Evolutionary conservation across 352 stramenopile species (phyloP), one percentile per base, ranked within the genome.

Genomic region (Thalassiosira oceanica): DNA sequence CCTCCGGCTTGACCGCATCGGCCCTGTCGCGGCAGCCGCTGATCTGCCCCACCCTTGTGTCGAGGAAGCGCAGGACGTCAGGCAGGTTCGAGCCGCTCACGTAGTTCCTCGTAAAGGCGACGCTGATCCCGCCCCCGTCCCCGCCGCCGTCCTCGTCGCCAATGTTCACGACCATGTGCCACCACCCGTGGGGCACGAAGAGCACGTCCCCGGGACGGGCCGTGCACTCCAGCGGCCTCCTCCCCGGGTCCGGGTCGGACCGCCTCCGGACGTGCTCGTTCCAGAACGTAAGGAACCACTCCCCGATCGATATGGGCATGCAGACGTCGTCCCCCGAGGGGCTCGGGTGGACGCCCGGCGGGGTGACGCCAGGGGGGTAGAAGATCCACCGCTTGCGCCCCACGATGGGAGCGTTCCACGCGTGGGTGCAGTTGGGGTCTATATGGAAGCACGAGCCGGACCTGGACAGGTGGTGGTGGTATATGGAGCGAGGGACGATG

Each of bases 321-420:
- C 93, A 95, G 13, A 98, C 94, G 53, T 97, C 93, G 55, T 94
- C 92, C 35, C 93, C 93, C 76, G 96, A 90, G 8, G 91, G 87
- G 27, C 88, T 96, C 1, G 94, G 93, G 58, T 95, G 92, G 10
- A 98, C 94, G 28, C 96, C 96, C 2, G 86, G 86, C 27, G 95
- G 93, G 15, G 39, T 70, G 3, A 80, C 77, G 20, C 95, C 91
- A 0, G 95, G 95, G 36, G 95, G 95, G 79, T 97, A 98, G 84
- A 98, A 95, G 71, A 98, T 97, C 96, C 96, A 98, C 66, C 96
- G 95, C 83, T 98, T 98, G 2, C 88, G 67, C 26, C 96, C 96
- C 21, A 87, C 82, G 51, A 98, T 90, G n/a, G 97, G 91, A 8
- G 91, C 91, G 73, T 98, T 98, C 96, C 96, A 98, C 5, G 96